phyloP scores from a whole-genome alignment of 1,139 yeast species.

The Candida smagusa region DNA sequence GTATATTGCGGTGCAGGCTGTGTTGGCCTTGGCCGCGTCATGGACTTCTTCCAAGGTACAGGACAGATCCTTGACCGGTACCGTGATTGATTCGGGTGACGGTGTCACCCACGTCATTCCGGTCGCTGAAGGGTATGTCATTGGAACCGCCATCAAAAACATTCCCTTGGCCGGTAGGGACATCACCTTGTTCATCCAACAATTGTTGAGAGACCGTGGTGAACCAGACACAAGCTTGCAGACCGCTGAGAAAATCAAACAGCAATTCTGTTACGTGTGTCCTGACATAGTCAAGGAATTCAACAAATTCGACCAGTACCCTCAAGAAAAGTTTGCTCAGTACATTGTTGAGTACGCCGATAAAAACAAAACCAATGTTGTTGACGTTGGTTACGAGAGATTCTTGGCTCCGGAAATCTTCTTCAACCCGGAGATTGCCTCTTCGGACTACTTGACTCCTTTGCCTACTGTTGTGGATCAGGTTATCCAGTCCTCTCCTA shows the following conservation, averaged over 20 bases:
- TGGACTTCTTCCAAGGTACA: slow-evolving; percentile 97
- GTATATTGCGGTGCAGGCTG: slow-evolving; percentile 98
- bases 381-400: slow-evolving; percentile 96
- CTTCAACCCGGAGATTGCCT: slow-evolving; percentile 96
- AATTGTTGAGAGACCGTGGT: slow-evolving; percentile 92
- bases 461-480: slow-evolving; percentile 92
- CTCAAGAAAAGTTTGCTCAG: slow-evolving; percentile 86
- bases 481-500: slow-evolving; percentile 93
- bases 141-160: slow-evolving; percentile 94
- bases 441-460: slow-evolving; percentile 93
- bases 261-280: slow-evolving; percentile 93
- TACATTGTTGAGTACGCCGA: slow-evolving; percentile 80
- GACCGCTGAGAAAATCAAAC: slow-evolving; percentile 96
- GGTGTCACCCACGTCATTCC: slow-evolving; percentile 99
- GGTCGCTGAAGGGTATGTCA: slow-evolving; percentile 98
- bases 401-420: slow-evolving; percentile 98
- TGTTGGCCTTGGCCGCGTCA: slow-evolving; percentile 94
- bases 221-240: slow-evolving; percentile 90
- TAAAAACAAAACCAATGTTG: slow-evolving; percentile 61
- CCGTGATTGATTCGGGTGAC: slow-evolving; percentile 96
- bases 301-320: slow-evolving; percentile 88
- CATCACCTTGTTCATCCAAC: slow-evolving; percentile 89
- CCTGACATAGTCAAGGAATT: slow-evolving; percentile 98
- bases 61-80: slow-evolving; percentile 95
- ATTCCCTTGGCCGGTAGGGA: slow-evolving; percentile 99